These are phyloP conservation scores for Paramecium pentaurelia DNA, from an alignment of 73 alveolate genomes.

Conservation along the genomic window DNA sequence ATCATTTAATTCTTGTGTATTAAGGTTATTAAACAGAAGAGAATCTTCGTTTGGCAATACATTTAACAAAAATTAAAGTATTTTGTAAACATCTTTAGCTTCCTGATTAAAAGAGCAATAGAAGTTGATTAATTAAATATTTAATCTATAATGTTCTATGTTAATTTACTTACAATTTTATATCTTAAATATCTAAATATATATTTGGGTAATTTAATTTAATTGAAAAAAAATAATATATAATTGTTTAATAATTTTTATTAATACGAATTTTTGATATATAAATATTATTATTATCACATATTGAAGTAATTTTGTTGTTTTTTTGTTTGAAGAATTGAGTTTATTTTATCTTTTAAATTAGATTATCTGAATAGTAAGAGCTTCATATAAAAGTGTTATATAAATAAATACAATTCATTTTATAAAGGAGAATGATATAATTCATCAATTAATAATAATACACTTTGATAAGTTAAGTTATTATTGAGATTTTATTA, in stretches of 20 bases:
- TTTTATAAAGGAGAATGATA: background rate
- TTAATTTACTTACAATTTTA: background rate
- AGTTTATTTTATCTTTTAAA: background rate
- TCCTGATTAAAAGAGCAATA: background rate
- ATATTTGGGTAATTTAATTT: background rate
- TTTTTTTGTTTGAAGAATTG: background rate
- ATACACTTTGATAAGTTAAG: background rate
- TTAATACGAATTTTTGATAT: background rate
- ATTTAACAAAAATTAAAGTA: background rate
- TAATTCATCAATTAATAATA: background rate
- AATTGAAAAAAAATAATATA: background rate
- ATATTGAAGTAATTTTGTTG: background rate
- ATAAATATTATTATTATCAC: too few relatives aligned
- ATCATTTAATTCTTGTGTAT: background rate
- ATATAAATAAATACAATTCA: background rate
- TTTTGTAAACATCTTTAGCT: background rate
- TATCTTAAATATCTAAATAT: background rate
- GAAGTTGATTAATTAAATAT: background rate
- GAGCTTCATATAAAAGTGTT: too few relatives aligned
- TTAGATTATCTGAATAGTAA: background rate
- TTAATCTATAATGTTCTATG: background rate
- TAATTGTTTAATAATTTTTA: background rate
- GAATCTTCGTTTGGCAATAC: background rate
- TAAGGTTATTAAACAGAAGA: background rate
- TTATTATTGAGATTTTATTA: too few relatives aligned